Evolutionary conservation across 1,284 basidiomycete species (phyloP).

Genomic region (Pisolithus thermaeus): DNA sequence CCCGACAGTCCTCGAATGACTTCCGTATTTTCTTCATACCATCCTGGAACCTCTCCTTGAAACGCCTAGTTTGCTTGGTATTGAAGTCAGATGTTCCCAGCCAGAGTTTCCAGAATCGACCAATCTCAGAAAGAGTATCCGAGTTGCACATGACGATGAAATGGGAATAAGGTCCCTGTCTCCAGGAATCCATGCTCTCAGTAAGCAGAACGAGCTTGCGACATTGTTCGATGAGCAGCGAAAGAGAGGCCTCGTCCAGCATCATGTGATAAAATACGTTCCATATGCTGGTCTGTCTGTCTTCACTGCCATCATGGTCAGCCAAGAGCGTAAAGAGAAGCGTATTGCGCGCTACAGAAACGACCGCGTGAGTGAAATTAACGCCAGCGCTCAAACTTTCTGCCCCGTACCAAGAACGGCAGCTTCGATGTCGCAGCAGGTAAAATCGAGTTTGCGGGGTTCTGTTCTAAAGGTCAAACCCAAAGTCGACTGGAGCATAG

Average conservation of each 20-base stretch:
- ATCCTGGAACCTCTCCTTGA: constrained; percentile 15
- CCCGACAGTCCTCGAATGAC: background rate
- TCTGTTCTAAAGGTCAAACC: constrained; percentile 15
- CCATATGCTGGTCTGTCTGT: constrained; percentile 36
- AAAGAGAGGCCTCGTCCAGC: constrained; percentile 37
- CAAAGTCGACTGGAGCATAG: background rate
- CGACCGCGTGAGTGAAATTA: background rate
- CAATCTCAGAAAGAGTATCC: constrained; percentile 38
- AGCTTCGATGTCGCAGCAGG: constrained; percentile 55
- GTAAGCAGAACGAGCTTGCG: constrained; percentile 36
- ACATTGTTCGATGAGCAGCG: constrained; percentile 40
- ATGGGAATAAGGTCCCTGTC: constrained; percentile 33
- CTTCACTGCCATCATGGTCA: constrained; percentile 19
- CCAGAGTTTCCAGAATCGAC: constrained; percentile 40
- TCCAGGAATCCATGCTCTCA: constrained; percentile 37
- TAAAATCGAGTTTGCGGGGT: constrained; percentile 44
- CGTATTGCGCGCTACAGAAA: constrained; percentile 35
- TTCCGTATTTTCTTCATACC: constrained; percentile 10
- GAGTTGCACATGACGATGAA: constrained; percentile 34
- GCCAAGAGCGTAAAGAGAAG: constrained; percentile 33
- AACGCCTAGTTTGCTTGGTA: constrained; percentile 14
- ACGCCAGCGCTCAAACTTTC: background rate
- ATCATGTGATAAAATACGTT: constrained; percentile 54
- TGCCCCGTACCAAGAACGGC: constrained; percentile 44
- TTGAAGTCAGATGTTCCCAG: constrained; percentile 9